phyloP scores from a whole-genome alignment of 768 basidiomycete species.

The Boletus reticulatus region DNA sequence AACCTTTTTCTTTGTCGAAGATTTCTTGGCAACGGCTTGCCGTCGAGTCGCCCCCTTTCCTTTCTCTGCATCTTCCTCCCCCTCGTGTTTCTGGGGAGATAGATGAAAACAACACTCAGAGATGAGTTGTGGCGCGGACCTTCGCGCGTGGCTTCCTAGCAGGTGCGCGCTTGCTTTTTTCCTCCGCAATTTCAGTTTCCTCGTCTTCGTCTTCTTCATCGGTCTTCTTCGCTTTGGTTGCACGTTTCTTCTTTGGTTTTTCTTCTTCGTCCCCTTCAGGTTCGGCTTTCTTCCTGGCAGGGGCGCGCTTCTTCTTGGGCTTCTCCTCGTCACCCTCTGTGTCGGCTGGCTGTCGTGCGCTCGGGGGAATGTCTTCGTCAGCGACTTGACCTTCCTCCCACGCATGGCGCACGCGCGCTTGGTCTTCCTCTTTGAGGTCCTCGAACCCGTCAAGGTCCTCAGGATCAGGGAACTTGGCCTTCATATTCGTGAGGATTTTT shows the following conservation, averaged over 20 bases:
- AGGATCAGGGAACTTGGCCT: constrained; percentile 52
- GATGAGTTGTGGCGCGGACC: constrained; percentile 23
- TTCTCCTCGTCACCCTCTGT: constrained; percentile 53
- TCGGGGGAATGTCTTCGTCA: constrained; percentile 78
- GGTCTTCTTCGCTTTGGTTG: constrained; percentile 29
- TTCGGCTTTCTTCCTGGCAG: constrained; percentile 35
- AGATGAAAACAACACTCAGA: constrained; percentile 13
- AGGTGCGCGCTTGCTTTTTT: constrained; percentile 32
- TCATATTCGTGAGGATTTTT: constrained; percentile 69
- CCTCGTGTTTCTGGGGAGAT: constrained; percentile 29
- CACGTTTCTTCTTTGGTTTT: constrained; percentile 37
- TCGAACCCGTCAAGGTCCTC: constrained; percentile 87
- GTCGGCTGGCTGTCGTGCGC: constrained; percentile 57
- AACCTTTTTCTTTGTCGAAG: constrained; percentile 42
- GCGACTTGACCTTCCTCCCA: constrained; percentile 78
- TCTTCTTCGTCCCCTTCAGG: constrained; percentile 35
- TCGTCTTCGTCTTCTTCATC: constrained; percentile 37
- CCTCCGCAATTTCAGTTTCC: constrained; percentile 27
- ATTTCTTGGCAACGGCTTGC: constrained; percentile 48
- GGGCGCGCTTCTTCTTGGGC: constrained; percentile 49
- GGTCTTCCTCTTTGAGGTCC: constrained; percentile 63
- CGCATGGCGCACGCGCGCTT: constrained; percentile 68
- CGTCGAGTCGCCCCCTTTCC: constrained; percentile 49
- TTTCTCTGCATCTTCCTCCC: constrained; percentile 37
- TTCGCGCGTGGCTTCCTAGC: constrained; percentile 37